Conservation (phyloP, 495 filamentous ascomycete species). For the Oleoguttula mirabilis region DNA sequence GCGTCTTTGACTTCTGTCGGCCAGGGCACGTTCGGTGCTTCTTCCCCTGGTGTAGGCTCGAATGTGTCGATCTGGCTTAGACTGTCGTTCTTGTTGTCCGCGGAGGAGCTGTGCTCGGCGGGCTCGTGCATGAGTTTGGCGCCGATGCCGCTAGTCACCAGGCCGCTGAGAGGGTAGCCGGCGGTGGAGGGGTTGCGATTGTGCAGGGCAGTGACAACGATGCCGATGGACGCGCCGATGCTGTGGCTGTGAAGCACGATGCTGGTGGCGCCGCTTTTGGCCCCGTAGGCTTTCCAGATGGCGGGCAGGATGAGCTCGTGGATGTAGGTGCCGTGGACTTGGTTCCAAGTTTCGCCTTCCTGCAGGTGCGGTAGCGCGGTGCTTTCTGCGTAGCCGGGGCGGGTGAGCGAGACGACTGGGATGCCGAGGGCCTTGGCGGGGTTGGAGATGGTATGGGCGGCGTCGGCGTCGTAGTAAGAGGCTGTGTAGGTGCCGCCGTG, state of each 20-base stretch:
- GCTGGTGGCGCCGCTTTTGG: slow-evolving; percentile 16
- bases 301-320: slow-evolving; percentile 25
- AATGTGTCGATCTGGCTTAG: neutral
- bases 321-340: slow-evolving; percentile 24
- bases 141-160: slow-evolving; percentile 29
- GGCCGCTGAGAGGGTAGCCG: slow-evolving; percentile 27
- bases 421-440: slow-evolving; percentile 21
- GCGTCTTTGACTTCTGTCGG: neutral
- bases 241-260: slow-evolving; percentile 30
- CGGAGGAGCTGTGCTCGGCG: neutral
- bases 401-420: slow-evolving; percentile 28
- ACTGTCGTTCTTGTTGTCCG: neutral
- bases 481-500: slow-evolving; percentile 30
- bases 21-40: neutral
- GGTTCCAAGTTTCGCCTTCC: slow-evolving; percentile 11
- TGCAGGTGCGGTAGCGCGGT: slow-evolving; percentile 17
- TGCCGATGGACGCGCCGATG: slow-evolving; percentile 26
- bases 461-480: slow-evolving; percentile 29
- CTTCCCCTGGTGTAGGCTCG: neutral
- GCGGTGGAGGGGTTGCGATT: slow-evolving; percentile 1
- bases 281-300: slow-evolving; percentile 27
- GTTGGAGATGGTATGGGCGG: slow-evolving; percentile 22
- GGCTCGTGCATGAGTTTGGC: slow-evolving; percentile 3
- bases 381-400: slow-evolving; percentile 27
- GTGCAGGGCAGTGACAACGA: slow-evolving; percentile 24